Evolutionary conservation across 2,329 filamentous ascomycete species (phyloP).

Genomic region (Cercospora nicotianae): DNA sequence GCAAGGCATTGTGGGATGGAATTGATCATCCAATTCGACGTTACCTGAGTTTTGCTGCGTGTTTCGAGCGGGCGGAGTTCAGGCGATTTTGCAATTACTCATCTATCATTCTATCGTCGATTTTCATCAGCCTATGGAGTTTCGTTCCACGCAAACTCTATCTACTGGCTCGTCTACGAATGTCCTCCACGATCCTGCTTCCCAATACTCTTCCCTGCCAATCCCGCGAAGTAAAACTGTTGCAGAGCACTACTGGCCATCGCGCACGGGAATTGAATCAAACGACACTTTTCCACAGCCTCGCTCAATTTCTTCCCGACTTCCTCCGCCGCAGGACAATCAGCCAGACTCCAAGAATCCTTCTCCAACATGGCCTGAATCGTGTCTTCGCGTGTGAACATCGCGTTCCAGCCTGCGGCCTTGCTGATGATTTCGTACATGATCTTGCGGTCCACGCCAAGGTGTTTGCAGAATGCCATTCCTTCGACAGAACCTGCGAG

Average conservation of each 20-base stretch:
- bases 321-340: conserved; percentile 42
- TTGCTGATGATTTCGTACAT: conserved; percentile 51
- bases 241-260: conserved; percentile 41
- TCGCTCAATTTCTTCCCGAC: conserved; percentile 43
- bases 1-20: conserved; percentile 34
- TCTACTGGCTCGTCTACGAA: not conserved
- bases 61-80: not conserved
- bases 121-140: not conserved
- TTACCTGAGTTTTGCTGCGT: too few relatives aligned
- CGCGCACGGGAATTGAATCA: conserved; percentile 37
- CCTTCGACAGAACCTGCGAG: conserved; percentile 53
- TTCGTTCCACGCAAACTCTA: too few relatives aligned
- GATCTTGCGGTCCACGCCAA: conserved; percentile 47
- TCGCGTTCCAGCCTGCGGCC: conserved; percentile 49
- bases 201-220: conserved; percentile 28
- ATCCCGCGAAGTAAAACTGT: conserved; percentile 38
- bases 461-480: conserved; percentile 48
- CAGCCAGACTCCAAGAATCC: conserved; percentile 38
- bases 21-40: conserved; percentile 22
- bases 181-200: conserved; percentile 23
- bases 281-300: conserved; percentile 44
- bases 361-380: conserved; percentile 40
- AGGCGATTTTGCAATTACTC: not conserved
- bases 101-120: not conserved
- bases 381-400: conserved; percentile 42